Percentiles rank a stretch among this genome's conserved stretches.
Conservation (phyloP, 148 eudicot species). For the Fagopyrum homotropicum region DNA sequence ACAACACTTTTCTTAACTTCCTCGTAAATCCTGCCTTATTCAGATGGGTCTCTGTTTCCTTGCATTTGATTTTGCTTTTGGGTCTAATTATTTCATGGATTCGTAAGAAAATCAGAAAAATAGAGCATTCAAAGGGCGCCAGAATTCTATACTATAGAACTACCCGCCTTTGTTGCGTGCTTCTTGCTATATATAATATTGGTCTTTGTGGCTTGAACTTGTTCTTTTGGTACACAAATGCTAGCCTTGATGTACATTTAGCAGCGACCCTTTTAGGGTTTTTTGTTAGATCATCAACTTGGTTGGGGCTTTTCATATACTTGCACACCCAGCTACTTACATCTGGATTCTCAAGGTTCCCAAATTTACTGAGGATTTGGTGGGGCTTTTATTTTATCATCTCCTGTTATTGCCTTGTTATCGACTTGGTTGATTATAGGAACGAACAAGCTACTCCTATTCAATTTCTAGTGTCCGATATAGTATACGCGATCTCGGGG, state of each 20-base stretch:
- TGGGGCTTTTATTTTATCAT: conserved; percentile 50
- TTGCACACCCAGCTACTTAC: conserved; percentile 28
- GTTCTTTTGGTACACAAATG: conserved; percentile 40
- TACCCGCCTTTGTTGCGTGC: conserved; percentile 27
- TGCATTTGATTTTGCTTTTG: conserved; percentile 30
- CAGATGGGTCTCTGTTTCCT: conserved; percentile 22
- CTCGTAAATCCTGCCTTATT: conserved; percentile 18
- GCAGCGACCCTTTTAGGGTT: conserved; percentile 30
- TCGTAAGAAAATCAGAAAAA: conserved; percentile 16
- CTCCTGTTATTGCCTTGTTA: conserved; percentile 45
- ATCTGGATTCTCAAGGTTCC: conserved; percentile 29
- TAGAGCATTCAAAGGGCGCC: conserved; percentile 19
- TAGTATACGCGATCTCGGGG: conserved; percentile 25
- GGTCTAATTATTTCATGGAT: conserved; percentile 32
- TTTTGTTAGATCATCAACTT: conserved; percentile 26
- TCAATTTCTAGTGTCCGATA: conserved; percentile 25
- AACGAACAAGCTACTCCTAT: conserved; percentile 3
- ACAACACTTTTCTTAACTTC: conserved; percentile 11
- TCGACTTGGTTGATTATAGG: conserved; percentile 23
- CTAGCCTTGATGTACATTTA: conserved; percentile 40
- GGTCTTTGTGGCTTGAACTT: conserved; percentile 30
- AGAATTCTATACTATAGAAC: conserved; percentile 24
- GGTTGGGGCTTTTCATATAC: conserved; percentile 38
- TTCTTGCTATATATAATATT: conserved; percentile 31
- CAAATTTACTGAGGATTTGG: conserved; percentile 53